A percentile compares a stretch with the other conserved stretches of the same genome.
Conservation (phyloP, 2,329 filamentous ascomycete genomes). For the Cordyceps militaris region DNA sequence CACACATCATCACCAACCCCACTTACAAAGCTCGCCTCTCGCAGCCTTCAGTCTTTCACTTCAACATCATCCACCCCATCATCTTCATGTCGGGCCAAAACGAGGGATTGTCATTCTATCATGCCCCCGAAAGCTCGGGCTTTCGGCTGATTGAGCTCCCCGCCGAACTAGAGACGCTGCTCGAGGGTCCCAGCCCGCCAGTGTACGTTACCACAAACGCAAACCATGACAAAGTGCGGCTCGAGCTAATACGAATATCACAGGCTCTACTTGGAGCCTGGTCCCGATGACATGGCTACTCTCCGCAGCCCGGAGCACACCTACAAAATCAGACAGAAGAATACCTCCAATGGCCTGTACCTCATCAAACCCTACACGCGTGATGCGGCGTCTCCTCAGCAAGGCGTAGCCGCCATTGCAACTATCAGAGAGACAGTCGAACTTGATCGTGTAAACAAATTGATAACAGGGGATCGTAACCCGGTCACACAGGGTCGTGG, state of each 20-base stretch:
- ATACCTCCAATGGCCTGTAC: constrained; percentile 60
- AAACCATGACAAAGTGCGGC: not conserved
- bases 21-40: not conserved
- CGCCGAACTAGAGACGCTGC: constrained; percentile 46
- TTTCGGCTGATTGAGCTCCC: constrained; percentile 59
- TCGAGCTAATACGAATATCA: constrained; percentile 2
- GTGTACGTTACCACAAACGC: constrained; percentile 33
- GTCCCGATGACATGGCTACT: constrained; percentile 39
- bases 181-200: constrained; percentile 48
- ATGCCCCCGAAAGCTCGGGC: constrained; percentile 40
- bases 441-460: constrained; percentile 48
- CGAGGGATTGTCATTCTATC: constrained; percentile 43
- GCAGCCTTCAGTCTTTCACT: not conserved
- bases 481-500: constrained; percentile 29
- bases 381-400: constrained; percentile 17
- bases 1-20: not conserved
- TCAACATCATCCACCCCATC: not conserved
- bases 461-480: constrained; percentile 25
- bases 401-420: constrained; percentile 41
- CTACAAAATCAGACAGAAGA: constrained; percentile 57
- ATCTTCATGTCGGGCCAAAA: constrained; percentile 39
- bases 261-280: constrained; percentile 43
- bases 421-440: constrained; percentile 58
- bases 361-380: constrained; percentile 35
- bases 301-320: constrained; percentile 45